Percentiles rank a stretch among this genome's conserved stretches.
Conservation (phyloP, 2,329 filamentous ascomycete genomes). For the Pseudogymnoascus pannorum region DNA sequence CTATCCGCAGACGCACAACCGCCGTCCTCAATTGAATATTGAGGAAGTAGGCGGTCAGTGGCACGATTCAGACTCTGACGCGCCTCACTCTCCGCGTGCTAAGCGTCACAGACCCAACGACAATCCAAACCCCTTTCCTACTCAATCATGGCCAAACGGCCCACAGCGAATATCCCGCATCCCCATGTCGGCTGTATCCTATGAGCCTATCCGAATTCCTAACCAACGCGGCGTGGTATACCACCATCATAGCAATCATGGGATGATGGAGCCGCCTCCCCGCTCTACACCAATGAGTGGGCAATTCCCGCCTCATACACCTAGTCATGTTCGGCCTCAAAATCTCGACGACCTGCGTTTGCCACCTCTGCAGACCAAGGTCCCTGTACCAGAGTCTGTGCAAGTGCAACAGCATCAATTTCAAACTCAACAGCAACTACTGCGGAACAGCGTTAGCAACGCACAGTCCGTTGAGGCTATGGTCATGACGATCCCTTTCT, state of each 20-base stretch:
- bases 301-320: conserved; percentile 18
- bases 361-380: conserved; percentile 29
- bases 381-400: conserved; percentile 25
- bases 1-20: background rate
- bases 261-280: conserved; percentile 26
- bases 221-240: conserved; percentile 17
- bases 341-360: conserved; percentile 28
- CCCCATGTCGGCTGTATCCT: conserved; percentile 29
- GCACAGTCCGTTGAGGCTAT: conserved; percentile 54
- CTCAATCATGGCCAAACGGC: conserved; percentile 10
- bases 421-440: conserved; percentile 26
- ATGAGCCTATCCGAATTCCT: conserved; percentile 32
- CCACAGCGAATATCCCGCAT: background rate
- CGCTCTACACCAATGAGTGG: conserved; percentile 23
- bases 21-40: background rate
- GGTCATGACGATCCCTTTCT: conserved; percentile 67
- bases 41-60: background rate
- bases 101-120: conserved; percentile 26
- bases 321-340: conserved; percentile 14
- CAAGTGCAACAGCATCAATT: conserved; percentile 27
- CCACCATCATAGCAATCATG: conserved; percentile 12
- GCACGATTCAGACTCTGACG: background rate
- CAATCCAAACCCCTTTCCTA: conserved; percentile 31
- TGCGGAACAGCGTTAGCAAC: conserved; percentile 33
- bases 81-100: background rate